Base-by-base conservation (phyloP, 1,284 basidiomycete species). In the Rhodotorula sp. region DNA sequence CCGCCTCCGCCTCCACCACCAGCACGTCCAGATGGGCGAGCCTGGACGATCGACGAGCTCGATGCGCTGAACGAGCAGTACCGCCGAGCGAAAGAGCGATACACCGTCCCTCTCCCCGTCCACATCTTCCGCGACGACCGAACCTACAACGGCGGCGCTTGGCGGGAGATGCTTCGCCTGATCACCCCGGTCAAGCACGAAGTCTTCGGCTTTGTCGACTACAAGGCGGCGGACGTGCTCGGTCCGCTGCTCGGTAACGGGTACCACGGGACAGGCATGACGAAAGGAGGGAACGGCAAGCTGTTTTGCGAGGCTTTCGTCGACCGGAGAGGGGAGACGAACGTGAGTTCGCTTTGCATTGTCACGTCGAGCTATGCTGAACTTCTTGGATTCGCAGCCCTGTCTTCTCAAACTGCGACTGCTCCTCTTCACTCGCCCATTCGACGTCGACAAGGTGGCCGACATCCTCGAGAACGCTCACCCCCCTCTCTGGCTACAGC, bases 361-460 rank as follows among this genome's bases (percentile, higher is more conserved):
- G 4, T 49, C 44, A 27, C 36, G 7, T 39, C 32, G 10, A 53
- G n/a, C 53, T 1, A 4, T 4, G 11, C 20, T n/a, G 39, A 32
- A 36, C 47, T 19, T n/a, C 1, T 34, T 24, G 20, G 34, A 4
- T 29, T 66, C 62, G 80, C 78, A 92, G 90, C 83, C 89, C 55
- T 89, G 89, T 58, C 89, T 93, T 67, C 83, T 93, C 49, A 87
- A 89, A 34, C 83, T 98, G 55, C 89, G 91, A 78, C 85, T 97
- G 78, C 86, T 97, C 44, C 86, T 97, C 39, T 96, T 92, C 80
- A 94, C 93, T 20, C 90, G 92, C 9, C 94, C 94, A 75, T 90
- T 91, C 48, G 94, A 96, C 80, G 89, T 97, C 71, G 82, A 84
- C 27, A 87, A 89, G 67, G 88, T 99, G 73, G 87, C 90, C 64